Evolutionary conservation across 2,329 filamentous ascomycete genomes (phyloP), one percentile per base, ranked within the genome.

Genomic region (Colletotrichum tamarilloi): DNA sequence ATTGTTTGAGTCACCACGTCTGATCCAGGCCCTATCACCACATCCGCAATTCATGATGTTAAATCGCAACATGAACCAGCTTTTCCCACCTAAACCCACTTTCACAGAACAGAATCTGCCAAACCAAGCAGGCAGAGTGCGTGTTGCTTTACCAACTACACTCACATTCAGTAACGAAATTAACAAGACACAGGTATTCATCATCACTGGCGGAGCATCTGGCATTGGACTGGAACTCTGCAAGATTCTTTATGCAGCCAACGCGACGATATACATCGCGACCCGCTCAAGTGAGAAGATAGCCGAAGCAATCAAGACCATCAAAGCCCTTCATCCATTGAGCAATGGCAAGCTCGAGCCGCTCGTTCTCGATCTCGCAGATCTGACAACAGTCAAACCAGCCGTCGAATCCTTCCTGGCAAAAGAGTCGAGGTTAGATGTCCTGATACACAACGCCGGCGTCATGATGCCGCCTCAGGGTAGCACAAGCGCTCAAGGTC

Each of bases 1-100:
- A 22, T 22, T 22, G 4, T 11, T 22, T 5, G 3, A 42, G 6
- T 19, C 6, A 8, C 19, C 8, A 22, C 6, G 19, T 9, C 9
- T 11, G 42, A 49, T 11, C 3, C 7, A 1, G 4, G 1, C 19
- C 19, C 19, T 11, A n/a, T 8, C 3, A n/a, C 42, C 0, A n/a
- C 7, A 16, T 46, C 42, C 19, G 7, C 19, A 46, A n/a, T n/a
- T 16, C 3, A n/a, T 9, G 19, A 49, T 49, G 42, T 22, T 49
- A 1, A 49, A 49, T 22, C 42, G 42, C 19, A 49, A 49, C 8
- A n/a, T 49, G 19, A 49, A 49, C 19, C 42, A 49, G 19, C 42
- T 49, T 49, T 49, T 49, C 8, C 42, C 42, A 4, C 42, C 42
- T 3, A 49, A 49, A 11, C 42, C 42, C 6, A 2, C 42, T 11